These are phyloP conservation scores for Penicillium sp. DNA, from an alignment of 2,329 filamentous ascomycete species.

Conservation along the genomic window DNA sequence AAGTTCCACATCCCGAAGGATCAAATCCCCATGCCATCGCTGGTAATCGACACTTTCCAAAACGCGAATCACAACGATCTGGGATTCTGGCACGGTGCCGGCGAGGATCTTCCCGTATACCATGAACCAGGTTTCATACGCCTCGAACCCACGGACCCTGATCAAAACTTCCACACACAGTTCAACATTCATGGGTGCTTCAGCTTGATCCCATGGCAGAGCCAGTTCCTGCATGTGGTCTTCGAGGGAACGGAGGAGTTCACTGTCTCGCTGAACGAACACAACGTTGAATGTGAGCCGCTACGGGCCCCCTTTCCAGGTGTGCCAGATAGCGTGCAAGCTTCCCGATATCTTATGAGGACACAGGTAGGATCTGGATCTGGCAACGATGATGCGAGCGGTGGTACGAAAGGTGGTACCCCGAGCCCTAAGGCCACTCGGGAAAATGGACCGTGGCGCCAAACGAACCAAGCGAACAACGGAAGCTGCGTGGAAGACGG, in stretches of 20 bases:
- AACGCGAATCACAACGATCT: conserved; percentile 58
- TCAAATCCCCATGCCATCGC: conserved; percentile 1
- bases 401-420: not conserved
- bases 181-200: conserved; percentile 55
- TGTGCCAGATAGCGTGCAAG: conserved; percentile 69
- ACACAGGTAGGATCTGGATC: not conserved
- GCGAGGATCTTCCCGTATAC: conserved; percentile 58
- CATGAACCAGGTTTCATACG: conserved; percentile 56
- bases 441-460: not conserved
- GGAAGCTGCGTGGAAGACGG: not conserved
- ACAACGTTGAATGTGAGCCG: conserved; percentile 62
- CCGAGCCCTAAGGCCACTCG: not conserved
- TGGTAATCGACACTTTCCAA: conserved; percentile 63
- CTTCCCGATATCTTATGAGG: conserved; percentile 54
- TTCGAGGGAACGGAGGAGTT: conserved; percentile 65
- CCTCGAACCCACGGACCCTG: conserved; percentile 60
- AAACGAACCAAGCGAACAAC: not conserved
- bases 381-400: not conserved
- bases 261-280: conserved; percentile 65
- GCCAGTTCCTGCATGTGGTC: conserved; percentile 64
- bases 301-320: conserved; percentile 61
- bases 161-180: conserved; percentile 63
- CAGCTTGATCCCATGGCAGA: conserved; percentile 56
- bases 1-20: not conserved
- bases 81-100: conserved; percentile 66